Base-by-base conservation (phyloP, 169 alveolate species). In the Plasmodium vivax region DNA sequence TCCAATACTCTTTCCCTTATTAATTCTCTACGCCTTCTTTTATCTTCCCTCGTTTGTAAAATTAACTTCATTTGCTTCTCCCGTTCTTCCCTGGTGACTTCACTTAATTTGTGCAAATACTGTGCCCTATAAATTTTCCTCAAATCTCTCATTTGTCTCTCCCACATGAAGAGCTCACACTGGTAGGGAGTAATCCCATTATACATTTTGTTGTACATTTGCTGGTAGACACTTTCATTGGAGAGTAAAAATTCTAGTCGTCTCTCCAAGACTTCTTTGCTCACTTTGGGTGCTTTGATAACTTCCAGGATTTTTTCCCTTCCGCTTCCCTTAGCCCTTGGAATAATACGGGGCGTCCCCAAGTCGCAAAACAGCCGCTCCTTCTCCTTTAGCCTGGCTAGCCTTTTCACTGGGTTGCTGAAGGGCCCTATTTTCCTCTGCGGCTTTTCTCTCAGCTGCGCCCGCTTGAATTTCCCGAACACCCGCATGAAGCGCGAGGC, bases 161-260 rank as follows among this genome's bases (percentile, higher is more conserved):
- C 98, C 98, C 98, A 97, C 97, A 96, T 96, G 88, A 91, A 97
- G 41, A 97, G 93, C 77, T 97, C 98, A 27, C 98, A 97, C 85
- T 93, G 97, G 81, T 96, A 97, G 5, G 98, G 98, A n/a, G 98
- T 97, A 43, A 97, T 87, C 1, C 98, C 98, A 71, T 93, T 94
- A 74, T 97, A 93, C 92, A 96, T 93, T 85, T 96, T 96, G 62
- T 97, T 97, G 71, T 91, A 92, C 85, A 93, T 68, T 85, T 97
- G 98, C 84, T 97, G 98, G 47, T 95, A 95, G 47, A 92, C 96
- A 51, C 98, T 97, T 79, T 93, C 94, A 72, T 92, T 92, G 32
- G 97, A 94, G 19, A 97, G 91, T 47, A 97, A 93, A 83, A 97
- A 97, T 90, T 92, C 97, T 68, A 97, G 83, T 27, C 98, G 93